phyloP scores from a whole-genome alignment of 2,329 filamentous ascomycete species.

The Aspergillus neoniger region DNA sequence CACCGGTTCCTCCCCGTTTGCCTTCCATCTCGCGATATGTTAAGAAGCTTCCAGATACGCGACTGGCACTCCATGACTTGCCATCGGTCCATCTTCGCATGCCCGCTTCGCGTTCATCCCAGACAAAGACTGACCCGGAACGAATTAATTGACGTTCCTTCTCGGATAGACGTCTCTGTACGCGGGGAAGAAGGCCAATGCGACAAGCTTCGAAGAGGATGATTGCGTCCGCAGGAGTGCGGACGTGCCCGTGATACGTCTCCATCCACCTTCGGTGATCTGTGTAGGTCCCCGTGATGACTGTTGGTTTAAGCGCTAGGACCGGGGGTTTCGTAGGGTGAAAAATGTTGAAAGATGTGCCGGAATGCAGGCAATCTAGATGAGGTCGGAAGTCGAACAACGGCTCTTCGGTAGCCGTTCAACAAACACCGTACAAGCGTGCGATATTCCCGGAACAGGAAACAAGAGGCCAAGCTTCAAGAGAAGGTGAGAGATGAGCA shows the following conservation, averaged over 20 bases:
- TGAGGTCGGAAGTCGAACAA: not conserved
- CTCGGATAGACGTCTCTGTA: conserved; percentile 89
- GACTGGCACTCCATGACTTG: conserved; percentile 97
- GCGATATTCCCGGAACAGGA: conserved; percentile 15
- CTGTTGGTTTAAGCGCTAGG: conserved; percentile 24
- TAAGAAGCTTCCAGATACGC: conserved; percentile 94
- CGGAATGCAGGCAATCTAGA: not conserved
- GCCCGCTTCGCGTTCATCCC: conserved; percentile 96
- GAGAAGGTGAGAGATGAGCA: not conserved
- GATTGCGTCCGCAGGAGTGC: conserved; percentile 94
- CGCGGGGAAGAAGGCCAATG: conserved; percentile 82
- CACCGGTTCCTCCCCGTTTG: conserved; percentile 78
- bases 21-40: conserved; percentile 99
- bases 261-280: conserved; percentile 66
- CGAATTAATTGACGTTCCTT: conserved; percentile 96
- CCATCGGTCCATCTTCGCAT: conserved; percentile 99
- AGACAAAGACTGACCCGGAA: conserved; percentile 98
- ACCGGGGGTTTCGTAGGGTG: conserved; percentile 16
- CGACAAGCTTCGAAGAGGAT: conserved; percentile 98
- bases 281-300: conserved; percentile 22
- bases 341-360: conserved; percentile 15
- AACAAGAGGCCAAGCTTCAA: not conserved
- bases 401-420: not conserved
- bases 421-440: not conserved
- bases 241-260: conserved; percentile 92